Percentiles rank a stretch among this genome's conserved stretches.
Conservation (phyloP, 768 basidiomycete genomes). For the Lyophyllum semitale region DNA sequence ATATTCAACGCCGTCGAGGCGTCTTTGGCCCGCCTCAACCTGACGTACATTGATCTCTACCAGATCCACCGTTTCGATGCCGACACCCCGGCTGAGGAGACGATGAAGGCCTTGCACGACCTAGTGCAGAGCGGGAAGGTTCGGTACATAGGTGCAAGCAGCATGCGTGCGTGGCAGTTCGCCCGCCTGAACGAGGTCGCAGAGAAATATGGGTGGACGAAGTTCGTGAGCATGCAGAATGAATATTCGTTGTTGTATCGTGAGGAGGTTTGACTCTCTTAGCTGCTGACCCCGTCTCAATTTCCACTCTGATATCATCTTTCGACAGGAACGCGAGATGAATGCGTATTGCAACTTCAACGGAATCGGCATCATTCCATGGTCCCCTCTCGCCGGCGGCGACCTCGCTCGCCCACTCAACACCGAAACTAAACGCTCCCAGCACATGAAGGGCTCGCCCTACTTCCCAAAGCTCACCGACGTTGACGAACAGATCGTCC, state of each 20-base stretch:
- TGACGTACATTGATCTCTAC: constrained; percentile 32
- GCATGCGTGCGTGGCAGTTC: constrained; percentile 47
- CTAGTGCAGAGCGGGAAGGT: constrained; percentile 42
- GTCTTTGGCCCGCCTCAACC: constrained; percentile 27
- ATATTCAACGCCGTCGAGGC: constrained; percentile 34
- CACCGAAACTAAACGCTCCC: constrained; percentile 21
- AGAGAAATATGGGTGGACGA: constrained; percentile 45
- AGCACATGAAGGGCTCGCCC: constrained; percentile 12
- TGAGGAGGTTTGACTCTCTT: constrained; percentile 35
- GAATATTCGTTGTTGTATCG: constrained; percentile 56
- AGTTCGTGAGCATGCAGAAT: constrained; percentile 56
- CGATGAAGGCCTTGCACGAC: constrained; percentile 48
- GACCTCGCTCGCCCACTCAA: constrained; percentile 35
- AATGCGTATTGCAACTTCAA: constrained; percentile 44
- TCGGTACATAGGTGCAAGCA: constrained; percentile 49
- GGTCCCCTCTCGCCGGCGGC: constrained; percentile 42
- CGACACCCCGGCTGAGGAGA: constrained; percentile 36
- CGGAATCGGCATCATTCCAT: constrained; percentile 55
- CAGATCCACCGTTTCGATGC: constrained; percentile 44
- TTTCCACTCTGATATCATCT: background rate
- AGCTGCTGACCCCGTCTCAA: background rate
- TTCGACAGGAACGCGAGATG: constrained; percentile 44
- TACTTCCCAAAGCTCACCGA: constrained; percentile 20
- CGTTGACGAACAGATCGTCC: constrained; percentile 32
- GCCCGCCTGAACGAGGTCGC: constrained; percentile 46